A percentile compares a stretch with the other conserved stretches of the same genome.
These are phyloP conservation scores for Penicillium odoratum DNA, from an alignment of 495 filamentous ascomycete genomes.

Conservation along the genomic window DNA sequence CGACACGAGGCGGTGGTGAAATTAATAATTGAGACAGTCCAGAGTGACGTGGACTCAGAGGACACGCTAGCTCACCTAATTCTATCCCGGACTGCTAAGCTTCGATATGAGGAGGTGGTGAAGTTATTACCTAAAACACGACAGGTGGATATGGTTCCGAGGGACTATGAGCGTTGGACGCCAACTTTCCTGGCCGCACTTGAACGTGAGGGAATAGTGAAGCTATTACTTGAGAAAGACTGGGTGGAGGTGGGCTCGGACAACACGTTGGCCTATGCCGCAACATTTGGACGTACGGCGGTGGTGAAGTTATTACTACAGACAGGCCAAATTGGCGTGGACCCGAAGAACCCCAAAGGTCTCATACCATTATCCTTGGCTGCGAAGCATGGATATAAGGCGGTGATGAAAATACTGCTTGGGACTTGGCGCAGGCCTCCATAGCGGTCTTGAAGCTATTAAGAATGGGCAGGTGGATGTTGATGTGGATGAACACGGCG, in stretches of 20 bases:
- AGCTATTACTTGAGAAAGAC: not conserved
- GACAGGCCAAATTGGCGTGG: slow-evolving; percentile 6
- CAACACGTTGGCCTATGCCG: not conserved
- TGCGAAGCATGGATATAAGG: no score
- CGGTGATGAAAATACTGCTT: no score
- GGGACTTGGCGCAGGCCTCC: no score
- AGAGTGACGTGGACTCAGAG: not conserved
- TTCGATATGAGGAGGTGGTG: not conserved
- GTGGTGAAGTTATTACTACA: slow-evolving; percentile 7
- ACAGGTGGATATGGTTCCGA: not conserved
- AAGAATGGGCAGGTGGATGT: no score
- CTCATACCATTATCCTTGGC: no score
- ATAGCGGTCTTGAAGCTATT: no score
- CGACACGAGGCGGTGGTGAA: not conserved
- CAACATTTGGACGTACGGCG: not conserved
- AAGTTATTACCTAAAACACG: not conserved
- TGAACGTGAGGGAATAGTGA: not conserved
- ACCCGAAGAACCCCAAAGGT: slow-evolving; percentile 6
- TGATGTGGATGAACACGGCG: no score
- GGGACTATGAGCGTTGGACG: not conserved
- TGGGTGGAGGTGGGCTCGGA: not conserved
- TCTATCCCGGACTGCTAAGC: not conserved
- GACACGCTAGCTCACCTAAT: not conserved
- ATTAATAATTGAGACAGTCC: not conserved
- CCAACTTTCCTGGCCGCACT: not conserved